These are phyloP conservation scores for Rhodotorula sphaerocarpa DNA, from an alignment of 768 basidiomycete genomes.

Conservation along the genomic window DNA sequence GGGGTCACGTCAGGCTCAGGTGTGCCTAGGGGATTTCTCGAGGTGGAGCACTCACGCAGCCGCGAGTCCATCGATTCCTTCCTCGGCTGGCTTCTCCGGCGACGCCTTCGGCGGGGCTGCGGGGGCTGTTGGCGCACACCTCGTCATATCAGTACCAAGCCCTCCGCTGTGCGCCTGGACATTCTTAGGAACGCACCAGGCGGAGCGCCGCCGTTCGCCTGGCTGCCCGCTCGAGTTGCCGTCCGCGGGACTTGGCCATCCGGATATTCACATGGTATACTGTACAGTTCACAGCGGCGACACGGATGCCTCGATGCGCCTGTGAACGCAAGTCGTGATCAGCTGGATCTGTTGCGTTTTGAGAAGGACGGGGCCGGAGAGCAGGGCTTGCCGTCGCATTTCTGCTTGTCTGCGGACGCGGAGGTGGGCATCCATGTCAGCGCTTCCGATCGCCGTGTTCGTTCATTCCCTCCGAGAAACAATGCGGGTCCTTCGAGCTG, in stretches of 20 bases:
- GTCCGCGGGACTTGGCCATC: slow-evolving; percentile 12
- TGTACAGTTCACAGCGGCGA: slow-evolving; percentile 25
- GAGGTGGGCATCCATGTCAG: no score
- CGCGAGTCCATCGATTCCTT: not conserved
- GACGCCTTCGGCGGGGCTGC: not conserved
- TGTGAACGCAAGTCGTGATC: not conserved
- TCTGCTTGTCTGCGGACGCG: slow-evolving; percentile 9
- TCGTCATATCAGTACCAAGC: no score
- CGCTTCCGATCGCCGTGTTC: no score
- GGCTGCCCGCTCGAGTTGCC: not conserved
- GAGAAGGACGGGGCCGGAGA: no score
- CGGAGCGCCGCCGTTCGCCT: not conserved
- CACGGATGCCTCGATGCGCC: slow-evolving; percentile 4
- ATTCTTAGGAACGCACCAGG: no score
- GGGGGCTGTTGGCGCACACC: not conserved
- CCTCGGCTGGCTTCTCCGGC: no score
- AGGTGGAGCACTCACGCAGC: not conserved
- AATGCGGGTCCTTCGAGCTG: no score
- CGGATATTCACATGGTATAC: not conserved
- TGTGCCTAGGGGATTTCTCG: no score
- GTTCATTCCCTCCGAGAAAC: no score
- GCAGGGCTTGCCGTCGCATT: slow-evolving; percentile 19
- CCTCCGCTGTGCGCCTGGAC: no score
- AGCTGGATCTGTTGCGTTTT: no score
- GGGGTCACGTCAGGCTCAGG: not conserved